Base-by-base conservation (phyloP, 257 asterid species). In the Sherardia arvensis region DNA sequence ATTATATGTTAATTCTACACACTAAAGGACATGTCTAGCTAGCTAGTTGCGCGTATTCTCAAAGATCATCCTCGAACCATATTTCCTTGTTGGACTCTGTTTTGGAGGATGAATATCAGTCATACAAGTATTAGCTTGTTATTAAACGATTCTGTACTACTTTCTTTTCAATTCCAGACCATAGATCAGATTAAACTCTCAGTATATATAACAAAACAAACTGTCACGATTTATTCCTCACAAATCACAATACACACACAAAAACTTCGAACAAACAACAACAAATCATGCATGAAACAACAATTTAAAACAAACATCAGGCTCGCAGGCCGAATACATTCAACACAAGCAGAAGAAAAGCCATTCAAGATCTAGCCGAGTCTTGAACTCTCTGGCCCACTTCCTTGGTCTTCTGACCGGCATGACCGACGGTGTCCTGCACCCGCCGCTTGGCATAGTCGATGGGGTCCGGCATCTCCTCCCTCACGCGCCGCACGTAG, bases 381-480 rank as follows among this genome's bases (percentile, higher is more conserved):
- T 76, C 84, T 20, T 77, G 82, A 30, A 66, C 63, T 76, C 71
- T 71, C 64, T 77, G 90, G 45, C 83, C 86, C 34, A 49, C 23
- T 40, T 78, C 78, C 23, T 65, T 66, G 3, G 58, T 66, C 76
- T 18, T 85, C 72, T 74, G 85, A 23, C 81, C 83, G 63, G 73
- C n/a, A 2, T 77, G 67, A 0, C 74, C 78, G 0, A 78, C 76
- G 8, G 87, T 66, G 45, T 80, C 87, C 56, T 70, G 80, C 76
- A 74, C 77, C 60, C 81, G 79, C 79, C 82, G 62, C 82, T 65
- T 71, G 0, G 75, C 78, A 6, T 74, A 81, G 30, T 81, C 84
- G 29, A 77, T 8, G 27, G 76, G 80, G 66, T 83, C 85, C 59
- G 78, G 75, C 64, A 66, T n/a, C n/a, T 71, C 9, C 51, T 77